Base-by-base conservation (phyloP, 2,329 filamentous ascomycete genomes). In the Pestalotiopsis sp. region DNA sequence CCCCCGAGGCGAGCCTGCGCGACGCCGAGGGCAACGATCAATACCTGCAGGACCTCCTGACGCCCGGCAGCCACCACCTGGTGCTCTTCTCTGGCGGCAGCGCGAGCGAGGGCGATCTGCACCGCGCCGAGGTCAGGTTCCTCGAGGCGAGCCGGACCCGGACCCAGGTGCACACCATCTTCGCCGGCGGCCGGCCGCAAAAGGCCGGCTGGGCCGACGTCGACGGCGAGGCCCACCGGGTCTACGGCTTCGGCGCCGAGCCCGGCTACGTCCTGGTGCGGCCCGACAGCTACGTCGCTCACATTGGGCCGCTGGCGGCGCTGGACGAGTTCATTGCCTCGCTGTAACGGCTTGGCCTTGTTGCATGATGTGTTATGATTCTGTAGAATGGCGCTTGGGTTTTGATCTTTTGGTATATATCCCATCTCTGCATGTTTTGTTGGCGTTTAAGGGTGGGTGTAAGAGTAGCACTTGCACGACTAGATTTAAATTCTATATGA, bases 1-100 rank as follows among this genome's bases (percentile, higher is more conserved):
- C 83, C 3, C 81, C 81, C 0, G 82, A 85, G 68, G 80, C 80
- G 3, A 71, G 70, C 63, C 36, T 81, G 1, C 27, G 52, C 58
- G 69, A 57, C 12, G 49, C 1, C 20, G 66, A 57, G 12, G 45
- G 41, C 23, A 1, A n/a, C 4, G 66, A 67, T 3, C 49, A 62
- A 38, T 63, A 62, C 58, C 58, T 67, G 5, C 66, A 62, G 59
- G 25, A 62, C 11, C 66, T 67, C 17, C n/a, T 67, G 14, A 67
- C 58, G 4, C 38, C 58, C 2, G 58, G 27, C 12, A 67, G 59
- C 14, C 66, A 63, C 20, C 66, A 67, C 25, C 39, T 82, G 4
- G 27, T 82, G 5, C 66, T 82, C 9, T 81, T 82, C 67, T 74
- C 76, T 3, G 77, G 77, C 3, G 36, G 64, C 1, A 69, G 66